A percentile compares a stretch with the other conserved stretches of the same genome.
Evolutionary conservation across 2,329 filamentous ascomycete genomes (phyloP).

Genomic region (Pseudogymnoascus sp.): DNA sequence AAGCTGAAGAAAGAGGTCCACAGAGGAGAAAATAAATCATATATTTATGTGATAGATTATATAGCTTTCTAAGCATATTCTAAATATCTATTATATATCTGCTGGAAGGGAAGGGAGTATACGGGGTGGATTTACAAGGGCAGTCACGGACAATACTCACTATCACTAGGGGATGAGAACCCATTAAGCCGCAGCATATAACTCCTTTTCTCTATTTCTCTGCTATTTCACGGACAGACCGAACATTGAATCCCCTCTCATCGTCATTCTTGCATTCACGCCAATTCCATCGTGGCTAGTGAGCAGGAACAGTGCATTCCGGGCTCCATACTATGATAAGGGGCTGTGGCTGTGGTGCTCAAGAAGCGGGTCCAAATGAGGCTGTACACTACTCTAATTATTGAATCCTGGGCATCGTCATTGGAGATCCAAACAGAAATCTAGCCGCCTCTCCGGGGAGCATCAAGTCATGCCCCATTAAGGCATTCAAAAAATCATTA

Average conservation of each 20-base stretch:
- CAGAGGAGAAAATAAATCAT: not conserved
- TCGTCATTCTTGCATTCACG: not conserved
- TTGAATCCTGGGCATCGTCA: not conserved
- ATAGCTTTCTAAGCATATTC: not conserved
- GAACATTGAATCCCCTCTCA: not conserved
- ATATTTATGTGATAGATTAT: not conserved
- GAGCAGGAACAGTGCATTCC: not conserved
- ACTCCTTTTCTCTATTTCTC: not conserved
- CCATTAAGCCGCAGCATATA: too few relatives aligned
- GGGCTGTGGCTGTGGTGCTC: not conserved
- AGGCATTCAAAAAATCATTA: not conserved
- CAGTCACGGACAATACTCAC: not conserved
- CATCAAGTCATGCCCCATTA: not conserved
- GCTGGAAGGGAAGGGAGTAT: not conserved
- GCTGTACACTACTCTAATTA: conserved; percentile 2
- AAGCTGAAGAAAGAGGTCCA: not conserved
- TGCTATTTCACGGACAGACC: not conserved
- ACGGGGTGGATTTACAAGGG: not conserved
- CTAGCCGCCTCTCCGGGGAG: not conserved
- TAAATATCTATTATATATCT: not conserved
- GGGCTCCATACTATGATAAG: not conserved
- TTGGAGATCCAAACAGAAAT: not conserved
- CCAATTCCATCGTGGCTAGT: not conserved
- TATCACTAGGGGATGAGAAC: too few relatives aligned
- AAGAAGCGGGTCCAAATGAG: not conserved